These are phyloP conservation scores for Verticillium nonalfalfae DNA, from an alignment of 2,329 filamentous ascomycete species.

Conservation along the genomic window DNA sequence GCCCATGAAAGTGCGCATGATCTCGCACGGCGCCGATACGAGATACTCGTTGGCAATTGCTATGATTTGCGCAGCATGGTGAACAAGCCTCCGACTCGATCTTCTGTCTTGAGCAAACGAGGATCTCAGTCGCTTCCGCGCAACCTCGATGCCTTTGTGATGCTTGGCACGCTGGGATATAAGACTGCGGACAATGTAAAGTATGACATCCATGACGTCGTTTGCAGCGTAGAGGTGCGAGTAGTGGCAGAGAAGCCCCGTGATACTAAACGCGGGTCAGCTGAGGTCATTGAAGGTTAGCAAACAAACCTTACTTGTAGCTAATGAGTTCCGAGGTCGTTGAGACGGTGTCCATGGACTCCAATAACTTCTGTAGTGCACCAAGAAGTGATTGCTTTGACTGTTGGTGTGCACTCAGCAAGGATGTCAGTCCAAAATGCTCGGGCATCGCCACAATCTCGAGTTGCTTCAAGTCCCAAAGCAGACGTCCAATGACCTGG, in stretches of 20 bases:
- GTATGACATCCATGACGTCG: slow-evolving; percentile 20
- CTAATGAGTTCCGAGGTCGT: slow-evolving; percentile 19
- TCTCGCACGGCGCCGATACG: slow-evolving; percentile 21
- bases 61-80: slow-evolving; percentile 22
- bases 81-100: slow-evolving; percentile 15
- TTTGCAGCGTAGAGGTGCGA: slow-evolving; percentile 19
- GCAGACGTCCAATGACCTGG: slow-evolving; percentile 21
- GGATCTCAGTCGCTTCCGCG: slow-evolving; percentile 15
- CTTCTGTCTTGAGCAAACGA: slow-evolving; percentile 14
- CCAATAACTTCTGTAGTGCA: slow-evolving; percentile 11
- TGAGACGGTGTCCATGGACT: slow-evolving; percentile 11
- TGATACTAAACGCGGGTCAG: slow-evolving; percentile 15
- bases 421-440: slow-evolving; percentile 17
- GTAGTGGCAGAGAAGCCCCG: slow-evolving; percentile 19
- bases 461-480: slow-evolving; percentile 22
- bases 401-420: slow-evolving; percentile 16
- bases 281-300: background rate
- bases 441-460: slow-evolving; percentile 17
- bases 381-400: slow-evolving; percentile 15
- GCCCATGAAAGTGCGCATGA: slow-evolving; percentile 23
- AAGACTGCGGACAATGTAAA: slow-evolving; percentile 21
- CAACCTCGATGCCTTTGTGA: slow-evolving; percentile 14
- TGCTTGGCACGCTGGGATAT: slow-evolving; percentile 9
- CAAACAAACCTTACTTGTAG: slow-evolving; percentile 17
- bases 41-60: slow-evolving; percentile 20